A percentile compares a stretch with the other conserved stretches of the same genome.
These are phyloP conservation scores for Podila epicladia DNA, from an alignment of 192 early-diverging fungal species.

Conservation along the genomic window DNA sequence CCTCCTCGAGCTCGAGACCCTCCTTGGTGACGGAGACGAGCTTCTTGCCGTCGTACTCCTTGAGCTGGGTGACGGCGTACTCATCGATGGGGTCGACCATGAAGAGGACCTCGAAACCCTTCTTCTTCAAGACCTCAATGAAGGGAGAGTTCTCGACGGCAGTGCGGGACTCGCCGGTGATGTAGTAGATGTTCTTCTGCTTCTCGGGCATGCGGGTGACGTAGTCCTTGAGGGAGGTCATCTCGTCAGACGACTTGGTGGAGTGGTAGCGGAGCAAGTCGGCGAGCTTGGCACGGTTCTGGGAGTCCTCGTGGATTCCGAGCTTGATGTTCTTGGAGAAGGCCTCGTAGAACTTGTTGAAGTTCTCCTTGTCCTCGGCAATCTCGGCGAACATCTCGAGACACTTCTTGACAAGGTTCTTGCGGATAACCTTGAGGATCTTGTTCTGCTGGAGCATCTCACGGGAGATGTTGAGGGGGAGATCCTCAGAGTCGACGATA, in stretches of 20 bases:
- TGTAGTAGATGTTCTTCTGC: slow-evolving; percentile 99
- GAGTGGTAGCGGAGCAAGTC: slow-evolving; percentile 98
- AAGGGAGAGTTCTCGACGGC: slow-evolving; percentile 98
- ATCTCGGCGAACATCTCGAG: slow-evolving; percentile 98
- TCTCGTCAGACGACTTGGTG: slow-evolving; percentile 98
- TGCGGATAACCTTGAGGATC: slow-evolving; percentile 99
- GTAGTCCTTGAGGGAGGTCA: slow-evolving; percentile 99
- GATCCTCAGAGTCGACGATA: slow-evolving; percentile 99
- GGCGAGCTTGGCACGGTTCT: slow-evolving; percentile 97
- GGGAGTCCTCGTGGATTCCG: slow-evolving; percentile 97
- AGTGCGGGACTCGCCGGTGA: slow-evolving; percentile 95
- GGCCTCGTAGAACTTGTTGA: slow-evolving; percentile 99
- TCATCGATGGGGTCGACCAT: slow-evolving; percentile 99
- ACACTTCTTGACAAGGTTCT: slow-evolving; percentile 99
- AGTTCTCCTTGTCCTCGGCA: slow-evolving; percentile 98
- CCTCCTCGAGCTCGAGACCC: slow-evolving; percentile 98
- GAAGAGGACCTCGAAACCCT: slow-evolving; percentile 98
- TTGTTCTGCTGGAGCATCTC: slow-evolving; percentile 99
- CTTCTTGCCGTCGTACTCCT: slow-evolving; percentile 99
- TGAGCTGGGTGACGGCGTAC: slow-evolving; percentile 97
- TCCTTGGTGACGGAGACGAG: slow-evolving; percentile 98
- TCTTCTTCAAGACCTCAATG: slow-evolving; percentile 99
- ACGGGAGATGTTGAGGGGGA: slow-evolving; percentile 99
- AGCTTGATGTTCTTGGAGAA: slow-evolving; percentile 99
- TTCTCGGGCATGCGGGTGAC: slow-evolving; percentile 99